phyloP scores from a whole-genome alignment of 2,329 filamentous ascomycete genomes.

The Lachnellula arida region DNA sequence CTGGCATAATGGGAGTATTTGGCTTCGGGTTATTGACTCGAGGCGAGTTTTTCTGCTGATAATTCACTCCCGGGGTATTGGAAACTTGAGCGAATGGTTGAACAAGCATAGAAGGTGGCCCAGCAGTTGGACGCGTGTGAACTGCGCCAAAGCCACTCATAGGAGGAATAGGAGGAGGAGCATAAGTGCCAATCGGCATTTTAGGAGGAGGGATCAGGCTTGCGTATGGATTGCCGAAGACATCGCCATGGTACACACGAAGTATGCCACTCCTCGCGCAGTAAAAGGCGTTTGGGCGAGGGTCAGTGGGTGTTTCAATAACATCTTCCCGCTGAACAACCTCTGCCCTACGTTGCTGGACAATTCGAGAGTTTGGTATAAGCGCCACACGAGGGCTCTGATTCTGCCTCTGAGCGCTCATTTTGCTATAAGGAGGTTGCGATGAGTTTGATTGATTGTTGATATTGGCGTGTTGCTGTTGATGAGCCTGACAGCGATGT shows the following conservation, averaged over 20 bases:
- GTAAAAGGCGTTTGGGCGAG: conserved; percentile 55
- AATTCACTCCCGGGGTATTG: background rate
- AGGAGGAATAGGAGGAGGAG: conserved; percentile 4
- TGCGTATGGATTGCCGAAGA: conserved; percentile 48
- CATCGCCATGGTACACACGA: conserved; percentile 53
- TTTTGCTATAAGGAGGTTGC: background rate
- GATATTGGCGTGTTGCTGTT: too few species aligned
- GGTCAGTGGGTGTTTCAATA: conserved; percentile 48
- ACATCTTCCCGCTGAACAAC: conserved; percentile 53
- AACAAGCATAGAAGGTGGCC: conserved; percentile 5
- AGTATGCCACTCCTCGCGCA: conserved; percentile 48
- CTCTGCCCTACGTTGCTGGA: conserved; percentile 45
- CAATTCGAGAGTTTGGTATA: conserved; percentile 32
- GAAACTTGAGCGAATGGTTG: background rate
- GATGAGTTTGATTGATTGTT: background rate
- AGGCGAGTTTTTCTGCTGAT: background rate
- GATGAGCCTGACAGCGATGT: too few species aligned
- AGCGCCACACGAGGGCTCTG: conserved; percentile 15
- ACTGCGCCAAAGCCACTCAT: conserved; percentile 30
- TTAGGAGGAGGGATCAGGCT: conserved; percentile 42
- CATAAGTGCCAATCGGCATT: conserved; percentile 37
- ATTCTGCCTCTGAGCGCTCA: background rate
- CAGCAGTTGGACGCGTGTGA: conserved; percentile 24
- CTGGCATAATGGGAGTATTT: conserved; percentile 6
- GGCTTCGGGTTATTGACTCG: background rate